A percentile compares a stretch with the other conserved stretches of the same genome.
phyloP scores from a whole-genome alignment of 2,329 filamentous ascomycete genomes.

The Aspergillus jensenii region DNA sequence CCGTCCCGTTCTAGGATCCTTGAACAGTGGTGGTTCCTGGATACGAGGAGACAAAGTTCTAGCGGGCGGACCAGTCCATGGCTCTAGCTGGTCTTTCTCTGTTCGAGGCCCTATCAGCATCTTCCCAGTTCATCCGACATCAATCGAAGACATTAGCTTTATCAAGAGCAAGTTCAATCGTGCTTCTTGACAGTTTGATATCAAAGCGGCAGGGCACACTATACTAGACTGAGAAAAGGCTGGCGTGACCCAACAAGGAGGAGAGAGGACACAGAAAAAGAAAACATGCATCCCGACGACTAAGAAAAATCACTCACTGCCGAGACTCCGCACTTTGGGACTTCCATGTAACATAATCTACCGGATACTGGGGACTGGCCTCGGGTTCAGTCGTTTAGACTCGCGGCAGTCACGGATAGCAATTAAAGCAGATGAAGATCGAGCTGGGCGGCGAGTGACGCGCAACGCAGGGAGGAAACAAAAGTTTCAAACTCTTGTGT shows the following conservation, averaged over 20 bases:
- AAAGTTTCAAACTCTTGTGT: too few species aligned
- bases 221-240: not conserved
- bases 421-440: not conserved
- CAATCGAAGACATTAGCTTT: not conserved
- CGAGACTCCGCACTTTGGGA: not conserved
- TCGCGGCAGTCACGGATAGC: conserved; percentile 4
- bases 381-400: not conserved
- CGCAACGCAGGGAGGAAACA: too few species aligned
- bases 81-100: too few species aligned
- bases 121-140: not conserved
- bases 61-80: too few species aligned
- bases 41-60: not conserved
- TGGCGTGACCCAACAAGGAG: not conserved
- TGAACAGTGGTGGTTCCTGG: not conserved
- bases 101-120: not conserved
- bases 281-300: not conserved
- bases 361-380: not conserved
- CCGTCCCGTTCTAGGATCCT: not conserved
- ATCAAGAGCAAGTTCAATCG: not conserved
- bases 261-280: not conserved
- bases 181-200: conserved; percentile 2
- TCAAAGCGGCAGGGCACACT: not conserved
- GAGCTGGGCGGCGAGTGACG: too few species aligned
- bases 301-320: not conserved
- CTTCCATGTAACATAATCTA: not conserved